A percentile compares a stretch with the other conserved stretches of the same genome.
phyloP scores from a whole-genome alignment of 148 eudicot genomes.

The Rhododendron simsii region DNA sequence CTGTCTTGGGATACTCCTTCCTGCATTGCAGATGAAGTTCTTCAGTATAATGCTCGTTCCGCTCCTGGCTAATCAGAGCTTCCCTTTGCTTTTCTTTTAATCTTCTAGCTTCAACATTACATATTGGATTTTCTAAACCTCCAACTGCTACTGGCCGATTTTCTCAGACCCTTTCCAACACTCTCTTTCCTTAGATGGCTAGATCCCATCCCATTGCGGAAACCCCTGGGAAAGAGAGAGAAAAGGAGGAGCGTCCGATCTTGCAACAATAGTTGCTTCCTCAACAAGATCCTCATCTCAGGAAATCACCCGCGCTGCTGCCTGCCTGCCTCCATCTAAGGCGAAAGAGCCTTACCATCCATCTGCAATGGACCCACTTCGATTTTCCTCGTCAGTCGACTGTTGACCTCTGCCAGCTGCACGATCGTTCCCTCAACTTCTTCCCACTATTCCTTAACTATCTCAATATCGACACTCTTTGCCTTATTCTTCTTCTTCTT shows the following conservation, averaged over 20 bases:
- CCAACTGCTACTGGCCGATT: slow-evolving; percentile 56
- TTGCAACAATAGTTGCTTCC: too few relatives aligned
- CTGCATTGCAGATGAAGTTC: slow-evolving; percentile 23
- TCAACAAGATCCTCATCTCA: not conserved
- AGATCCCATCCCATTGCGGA: too few relatives aligned
- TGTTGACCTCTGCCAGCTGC: slow-evolving; percentile 56
- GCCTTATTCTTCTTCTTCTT: slow-evolving; percentile 43
- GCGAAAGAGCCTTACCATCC: slow-evolving; percentile 16
- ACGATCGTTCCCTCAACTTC: slow-evolving; percentile 57
- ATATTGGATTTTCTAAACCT: slow-evolving; percentile 62
- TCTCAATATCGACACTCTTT: slow-evolving; percentile 41
- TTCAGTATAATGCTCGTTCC: too few relatives aligned
- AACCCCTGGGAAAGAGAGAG: too few relatives aligned
- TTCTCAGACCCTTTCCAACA: slow-evolving; percentile 64
- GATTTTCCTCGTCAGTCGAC: slow-evolving; percentile 29
- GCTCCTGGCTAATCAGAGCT: slow-evolving; percentile 31
- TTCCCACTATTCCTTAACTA: slow-evolving; percentile 18
- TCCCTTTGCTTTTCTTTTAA: slow-evolving; percentile 51
- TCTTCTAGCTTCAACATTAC: slow-evolving; percentile 52
- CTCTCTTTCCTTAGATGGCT: slow-evolving; percentile 22
- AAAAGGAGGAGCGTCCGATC: too few relatives aligned
- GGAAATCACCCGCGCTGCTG: slow-evolving; percentile 14
- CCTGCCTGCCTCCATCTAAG: slow-evolving; percentile 25
- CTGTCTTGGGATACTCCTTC: slow-evolving; percentile 14
- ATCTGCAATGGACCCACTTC: not conserved